Base-by-base conservation (phyloP, 2,329 filamentous ascomycete species). In the Pseudogymnoascus sp. region DNA sequence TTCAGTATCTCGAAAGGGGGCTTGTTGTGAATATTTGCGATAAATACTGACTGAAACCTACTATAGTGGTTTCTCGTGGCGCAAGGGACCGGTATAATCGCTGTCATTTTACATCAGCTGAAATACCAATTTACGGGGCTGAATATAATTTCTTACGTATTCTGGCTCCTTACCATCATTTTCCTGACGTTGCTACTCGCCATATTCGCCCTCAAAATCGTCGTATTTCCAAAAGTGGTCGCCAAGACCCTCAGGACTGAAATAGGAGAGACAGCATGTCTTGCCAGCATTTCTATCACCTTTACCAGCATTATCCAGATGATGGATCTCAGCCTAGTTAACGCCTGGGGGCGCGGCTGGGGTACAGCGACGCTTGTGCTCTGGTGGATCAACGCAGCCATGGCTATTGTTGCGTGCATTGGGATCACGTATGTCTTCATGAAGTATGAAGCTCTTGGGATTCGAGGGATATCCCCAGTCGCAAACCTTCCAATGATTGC, bases 121-220 rank as follows among this genome's bases (percentile, higher is more conserved):
- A 68, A 74, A 64, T 78, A 79, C 64, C 76, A 77, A 65, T 79
- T 79, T 66, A 62, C 64, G 1, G 76, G 74, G 3, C 68, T 78
- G 2, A 63, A 64, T 15, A 72, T 71, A 21, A 70, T 78, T 38
- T 72, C 75, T 15, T 71, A 72, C 42, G 72, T 77, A 38, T 69
- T 77, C 29, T 78, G 75, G 74, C 70, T 76, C 19, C 72, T 75
- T 59, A 74, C 72, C 4, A 74, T 78, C 6, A 68, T 70, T 1
- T 65, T 76, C 1, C 70, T 77, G 0, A 56, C 69, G 1, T 11
- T 72, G 2, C 68, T 70, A 37, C 64, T 75, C 4, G 33, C 66
- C 35, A 21, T 74, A 17, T 78, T 76, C 64, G 50, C 71, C 19
- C 64, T 75, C 13, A 74, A 75, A 9, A 66, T 73, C 33, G 37